Base-by-base conservation (phyloP, 768 basidiomycete genomes). In the Pisolithus orientalis region DNA sequence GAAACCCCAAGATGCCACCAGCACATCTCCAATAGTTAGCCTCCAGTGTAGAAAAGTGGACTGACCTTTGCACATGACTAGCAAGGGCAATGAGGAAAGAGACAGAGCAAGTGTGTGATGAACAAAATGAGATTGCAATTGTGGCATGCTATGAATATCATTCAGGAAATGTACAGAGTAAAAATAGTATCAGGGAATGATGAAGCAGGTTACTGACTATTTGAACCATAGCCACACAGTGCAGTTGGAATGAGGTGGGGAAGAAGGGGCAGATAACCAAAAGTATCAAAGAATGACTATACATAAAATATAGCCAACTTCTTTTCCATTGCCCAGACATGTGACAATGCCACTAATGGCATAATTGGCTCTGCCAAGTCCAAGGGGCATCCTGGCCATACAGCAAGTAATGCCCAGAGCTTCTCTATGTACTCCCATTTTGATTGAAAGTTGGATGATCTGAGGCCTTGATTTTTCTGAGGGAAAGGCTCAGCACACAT, bases 241-340 rank as follows among this genome's bases (percentile, higher is more conserved):
- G 31, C 10, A 32, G 11, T 11, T 9, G 39, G 47, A 27, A 53
- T 47, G 3, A 27, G 27, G 9, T 43, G 39, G 4, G 39, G 52
- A 7, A 53, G n/a, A 14, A 53, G n/a, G 39, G 52, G 52, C 1
- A 40, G 52, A 14, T 39, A 13, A 21, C 53, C 28, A 6, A 54
- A 54, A 32, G 38, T 21, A 44, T 54, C 43, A 14, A 54, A 54
- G 17, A 51, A 54, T 10, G 31, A 44, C 7, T 54, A 44, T 3
- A 40, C 4, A 5, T 54, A 54, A 32, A 54, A 54, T 2, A 9
- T 1, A 1, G 43, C 24, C 0, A 29, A 24, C 24, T 21, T 42
- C n/a, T 24, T 1, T 27, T 28, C 40, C 24, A 53, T 17, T 14
- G 31, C 48, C 52, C 52, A 53, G 25, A 48, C 34, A 38, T 17